phyloP scores from a whole-genome alignment of 352 stramenopile genomes.

The Phytophthora rubi region DNA sequence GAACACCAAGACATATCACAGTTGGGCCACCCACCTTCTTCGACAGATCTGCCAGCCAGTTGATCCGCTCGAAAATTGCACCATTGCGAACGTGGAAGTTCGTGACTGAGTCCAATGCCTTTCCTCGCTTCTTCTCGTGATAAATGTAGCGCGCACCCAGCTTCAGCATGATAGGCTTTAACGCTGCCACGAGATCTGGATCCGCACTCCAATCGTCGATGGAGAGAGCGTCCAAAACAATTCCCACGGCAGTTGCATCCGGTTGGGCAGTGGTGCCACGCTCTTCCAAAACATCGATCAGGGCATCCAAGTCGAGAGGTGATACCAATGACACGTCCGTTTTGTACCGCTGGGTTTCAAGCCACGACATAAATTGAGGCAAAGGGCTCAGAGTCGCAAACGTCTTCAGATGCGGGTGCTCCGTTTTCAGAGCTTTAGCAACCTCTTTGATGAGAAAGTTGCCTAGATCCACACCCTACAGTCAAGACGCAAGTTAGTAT shows the following conservation, averaged over 20 bases:
- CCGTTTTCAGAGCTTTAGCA: conserved; percentile 78
- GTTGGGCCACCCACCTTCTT: conserved; percentile 58
- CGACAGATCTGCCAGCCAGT: conserved; percentile 81
- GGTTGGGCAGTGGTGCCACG: conserved; percentile 8
- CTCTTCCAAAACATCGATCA: conserved; percentile 39
- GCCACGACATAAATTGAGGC: conserved; percentile 93
- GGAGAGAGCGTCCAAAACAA: conserved; percentile 49
- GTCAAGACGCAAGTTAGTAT: background rate
- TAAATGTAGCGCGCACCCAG: conserved; percentile 80
- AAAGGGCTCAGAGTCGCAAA: conserved; percentile 97
- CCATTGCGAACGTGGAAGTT: conserved; percentile 90
- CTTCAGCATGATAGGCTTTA: conserved; percentile 73
- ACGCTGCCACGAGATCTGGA: conserved; percentile 33
- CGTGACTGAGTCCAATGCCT: conserved; percentile 80
- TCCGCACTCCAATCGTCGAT: conserved; percentile 65
- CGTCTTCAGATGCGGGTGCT: conserved; percentile 74
- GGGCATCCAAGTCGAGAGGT: conserved; percentile 33
- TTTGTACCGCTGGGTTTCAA: conserved; percentile 81
- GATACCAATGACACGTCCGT: conserved; percentile 40
- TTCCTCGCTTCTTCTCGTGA: conserved; percentile 82
- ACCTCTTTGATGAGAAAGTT: conserved; percentile 97
- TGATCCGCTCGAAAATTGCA: conserved; percentile 86
- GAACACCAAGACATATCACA: background rate
- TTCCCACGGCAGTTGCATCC: conserved; percentile 31
- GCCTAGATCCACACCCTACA: conserved; percentile 92